A percentile compares a stretch with the other conserved stretches of the same genome.
These are phyloP conservation scores for Entophlyctis luteolus DNA, from an alignment of 192 early-diverging fungal genomes.

Conservation along the genomic window DNA sequence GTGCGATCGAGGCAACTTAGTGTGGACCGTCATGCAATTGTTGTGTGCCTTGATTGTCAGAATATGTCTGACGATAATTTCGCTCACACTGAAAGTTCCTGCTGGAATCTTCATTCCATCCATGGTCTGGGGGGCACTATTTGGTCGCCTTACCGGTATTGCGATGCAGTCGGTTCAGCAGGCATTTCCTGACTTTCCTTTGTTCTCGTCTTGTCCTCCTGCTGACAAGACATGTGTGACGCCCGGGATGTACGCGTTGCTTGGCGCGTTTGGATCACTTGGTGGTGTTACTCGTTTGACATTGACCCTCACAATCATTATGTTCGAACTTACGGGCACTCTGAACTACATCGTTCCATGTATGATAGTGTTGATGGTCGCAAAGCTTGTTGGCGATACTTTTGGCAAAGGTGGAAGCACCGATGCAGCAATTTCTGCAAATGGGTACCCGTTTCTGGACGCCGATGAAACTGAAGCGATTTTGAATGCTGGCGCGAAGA, in stretches of 20 bases:
- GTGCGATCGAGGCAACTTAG: constrained; percentile 13
- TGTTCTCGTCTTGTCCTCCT: constrained; percentile 43
- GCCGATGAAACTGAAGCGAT: constrained; percentile 35
- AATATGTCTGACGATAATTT: constrained; percentile 36
- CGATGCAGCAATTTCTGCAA: constrained; percentile 29
- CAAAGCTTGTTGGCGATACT: constrained; percentile 52
- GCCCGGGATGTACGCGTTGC: constrained; percentile 90
- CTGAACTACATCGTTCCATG: constrained; percentile 88
- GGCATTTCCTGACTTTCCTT: constrained; percentile 22
- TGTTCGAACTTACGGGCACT: constrained; percentile 98
- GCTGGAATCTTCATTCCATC: constrained; percentile 52
- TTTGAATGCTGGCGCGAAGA: constrained; percentile 78
- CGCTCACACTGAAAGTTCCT: constrained; percentile 41
- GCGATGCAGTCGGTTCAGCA: constrained; percentile 69
- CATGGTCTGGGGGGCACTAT: constrained; percentile 66
- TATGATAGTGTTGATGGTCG: constrained; percentile 61
- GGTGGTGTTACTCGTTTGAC: constrained; percentile 47
- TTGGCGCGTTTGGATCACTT: constrained; percentile 88
- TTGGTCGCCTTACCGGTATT: constrained; percentile 89
- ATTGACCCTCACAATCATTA: constrained; percentile 74
- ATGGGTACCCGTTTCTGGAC: constrained; percentile 51
- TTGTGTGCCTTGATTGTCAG: constrained; percentile 30
- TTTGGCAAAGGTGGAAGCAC: constrained; percentile 42
- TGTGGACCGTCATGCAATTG: constrained; percentile 20
- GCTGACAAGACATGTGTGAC: constrained; percentile 58